phyloP scores from a whole-genome alignment of 164 flowering plant genomes.

The Houttuynia cordata region DNA sequence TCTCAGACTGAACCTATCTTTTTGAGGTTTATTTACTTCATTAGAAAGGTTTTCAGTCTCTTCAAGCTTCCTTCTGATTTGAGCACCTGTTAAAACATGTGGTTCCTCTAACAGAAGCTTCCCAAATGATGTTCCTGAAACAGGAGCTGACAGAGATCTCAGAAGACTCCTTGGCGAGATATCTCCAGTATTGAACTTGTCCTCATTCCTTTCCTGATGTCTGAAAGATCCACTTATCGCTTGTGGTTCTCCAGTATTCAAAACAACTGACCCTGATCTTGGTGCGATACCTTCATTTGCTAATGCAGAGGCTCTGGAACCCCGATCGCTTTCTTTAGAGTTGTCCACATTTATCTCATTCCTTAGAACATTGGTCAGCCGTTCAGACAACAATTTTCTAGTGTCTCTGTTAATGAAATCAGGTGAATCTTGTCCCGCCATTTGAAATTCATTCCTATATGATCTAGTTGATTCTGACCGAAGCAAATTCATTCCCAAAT shows the following conservation, averaged over 20 bases:
- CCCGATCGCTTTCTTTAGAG: too few relatives aligned
- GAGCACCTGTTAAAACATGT: slow-evolving; percentile 67
- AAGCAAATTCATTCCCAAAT: slow-evolving; percentile 37
- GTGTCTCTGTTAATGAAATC: slow-evolving; percentile 59
- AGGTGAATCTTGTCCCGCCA: slow-evolving; percentile 43
- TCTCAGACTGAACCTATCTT: slow-evolving; percentile 54
- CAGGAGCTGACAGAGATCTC: slow-evolving; percentile 91
- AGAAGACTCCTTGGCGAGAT: slow-evolving; percentile 70
- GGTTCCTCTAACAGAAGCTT: slow-evolving; percentile 92
- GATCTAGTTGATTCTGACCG: slow-evolving; percentile 81
- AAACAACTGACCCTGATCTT: slow-evolving; percentile 15
- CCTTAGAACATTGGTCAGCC: slow-evolving; percentile 54
- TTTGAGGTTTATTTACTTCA: slow-evolving; percentile 39
- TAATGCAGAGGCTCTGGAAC: too few relatives aligned
- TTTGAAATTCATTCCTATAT: slow-evolving; percentile 50
- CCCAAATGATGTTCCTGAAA: slow-evolving; percentile 82
- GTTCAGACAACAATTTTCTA: slow-evolving; percentile 57
- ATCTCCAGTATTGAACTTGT: slow-evolving; percentile 17
- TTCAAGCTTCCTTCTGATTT: slow-evolving; percentile 84
- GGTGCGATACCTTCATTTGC: slow-evolving; percentile 15
- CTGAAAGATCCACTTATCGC: slow-evolving; percentile 56
- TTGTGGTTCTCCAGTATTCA: slow-evolving; percentile 21
- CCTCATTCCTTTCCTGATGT: slow-evolving; percentile 30
- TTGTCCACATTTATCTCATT: slow-evolving; percentile 23
- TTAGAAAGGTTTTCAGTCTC: slow-evolving; percentile 26